Percentiles rank a stretch among this genome's conserved stretches.
Evolutionary conservation across 495 filamentous ascomycete species (phyloP).

Genomic region (Friedmanniomyces simplex): DNA sequence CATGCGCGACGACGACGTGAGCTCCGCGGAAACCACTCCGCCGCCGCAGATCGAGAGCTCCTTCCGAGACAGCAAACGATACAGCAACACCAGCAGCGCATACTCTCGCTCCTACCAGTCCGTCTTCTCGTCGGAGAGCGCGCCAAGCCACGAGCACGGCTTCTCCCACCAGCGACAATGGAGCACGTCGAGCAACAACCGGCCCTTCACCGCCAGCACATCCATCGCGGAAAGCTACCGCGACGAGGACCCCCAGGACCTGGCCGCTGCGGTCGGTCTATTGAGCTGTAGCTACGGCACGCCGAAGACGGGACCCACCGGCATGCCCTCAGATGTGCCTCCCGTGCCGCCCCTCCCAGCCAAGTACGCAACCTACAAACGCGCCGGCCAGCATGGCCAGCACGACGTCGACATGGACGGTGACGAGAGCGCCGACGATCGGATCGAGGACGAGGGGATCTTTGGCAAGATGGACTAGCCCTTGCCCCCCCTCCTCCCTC

Average conservation of each 20-base stretch:
- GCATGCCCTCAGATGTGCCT: constrained; percentile 65
- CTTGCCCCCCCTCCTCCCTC: too few species aligned
- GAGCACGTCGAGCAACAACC: constrained; percentile 27
- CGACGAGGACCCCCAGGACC: constrained; percentile 64
- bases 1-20: constrained; percentile 51
- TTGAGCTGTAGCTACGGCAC: constrained; percentile 83
- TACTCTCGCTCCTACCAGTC: constrained; percentile 85
- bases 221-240: constrained; percentile 37
- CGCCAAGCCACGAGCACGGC: constrained; percentile 27
- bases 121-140: constrained; percentile 38
- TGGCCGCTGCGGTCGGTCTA: constrained; percentile 84
- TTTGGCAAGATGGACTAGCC: constrained; percentile 80
- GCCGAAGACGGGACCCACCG: constrained; percentile 58
- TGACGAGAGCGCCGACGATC: constrained; percentile 48
- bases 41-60: constrained; percentile 51
- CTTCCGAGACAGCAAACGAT: constrained; percentile 56
- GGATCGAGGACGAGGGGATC: constrained; percentile 79
- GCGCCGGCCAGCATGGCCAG: constrained; percentile 21
- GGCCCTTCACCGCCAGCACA: constrained; percentile 34
- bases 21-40: constrained; percentile 60
- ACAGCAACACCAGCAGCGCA: constrained; percentile 53
- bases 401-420: constrained; percentile 61
- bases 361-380: constrained; percentile 38
- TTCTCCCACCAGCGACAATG: constrained; percentile 48
- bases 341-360: constrained; percentile 78